Evolutionary conservation across 2,329 filamentous ascomycete species (phyloP).

Genomic region (Trichoderma sp.): DNA sequence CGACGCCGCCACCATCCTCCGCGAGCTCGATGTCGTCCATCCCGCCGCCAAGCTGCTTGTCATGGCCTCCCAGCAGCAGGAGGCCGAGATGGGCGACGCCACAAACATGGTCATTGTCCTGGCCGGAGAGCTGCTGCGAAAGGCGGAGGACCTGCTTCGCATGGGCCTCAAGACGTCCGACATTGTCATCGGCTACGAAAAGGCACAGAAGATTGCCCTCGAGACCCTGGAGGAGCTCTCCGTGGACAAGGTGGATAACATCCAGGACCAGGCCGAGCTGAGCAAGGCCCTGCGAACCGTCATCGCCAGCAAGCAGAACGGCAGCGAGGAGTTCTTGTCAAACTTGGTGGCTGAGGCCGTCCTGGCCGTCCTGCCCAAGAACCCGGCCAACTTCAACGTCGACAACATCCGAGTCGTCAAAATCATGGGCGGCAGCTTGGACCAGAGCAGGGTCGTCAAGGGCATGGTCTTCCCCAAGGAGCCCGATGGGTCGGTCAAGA

Average conservation of each 20-base stretch:
- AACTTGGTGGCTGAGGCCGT: slow-evolving; percentile 80
- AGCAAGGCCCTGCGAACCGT: slow-evolving; percentile 95
- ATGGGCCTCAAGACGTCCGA: slow-evolving; percentile 99
- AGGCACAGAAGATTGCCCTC: slow-evolving; percentile 84
- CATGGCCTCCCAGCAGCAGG: slow-evolving; percentile 98
- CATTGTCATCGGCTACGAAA: slow-evolving; percentile 93
- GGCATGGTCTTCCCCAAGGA: slow-evolving; percentile 98
- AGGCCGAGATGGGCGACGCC: slow-evolving; percentile 97
- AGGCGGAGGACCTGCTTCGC: slow-evolving; percentile 92
- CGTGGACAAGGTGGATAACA: slow-evolving; percentile 85
- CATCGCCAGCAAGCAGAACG: slow-evolving; percentile 93
- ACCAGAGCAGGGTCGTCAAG: slow-evolving; percentile 91
- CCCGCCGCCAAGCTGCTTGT: slow-evolving; percentile 95
- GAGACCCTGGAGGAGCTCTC: slow-evolving; percentile 82
- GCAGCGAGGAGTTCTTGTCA: slow-evolving; percentile 84
- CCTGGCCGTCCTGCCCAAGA: slow-evolving; percentile 90
- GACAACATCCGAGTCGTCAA: slow-evolving; percentile 99
- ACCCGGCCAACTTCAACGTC: slow-evolving; percentile 93
- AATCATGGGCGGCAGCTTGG: slow-evolving; percentile 96
- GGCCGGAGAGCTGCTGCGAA: slow-evolving; percentile 90
- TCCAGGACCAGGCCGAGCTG: slow-evolving; percentile 76
- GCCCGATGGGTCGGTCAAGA: slow-evolving; percentile 89
- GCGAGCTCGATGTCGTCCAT: slow-evolving; percentile 97
- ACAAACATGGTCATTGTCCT: slow-evolving; percentile 97
- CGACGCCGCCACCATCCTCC: slow-evolving; percentile 93